Evolutionary conservation across 2,329 filamentous ascomycete species (phyloP), one percentile per base, ranked within the genome.

Genomic region (Septoria petroselini): DNA sequence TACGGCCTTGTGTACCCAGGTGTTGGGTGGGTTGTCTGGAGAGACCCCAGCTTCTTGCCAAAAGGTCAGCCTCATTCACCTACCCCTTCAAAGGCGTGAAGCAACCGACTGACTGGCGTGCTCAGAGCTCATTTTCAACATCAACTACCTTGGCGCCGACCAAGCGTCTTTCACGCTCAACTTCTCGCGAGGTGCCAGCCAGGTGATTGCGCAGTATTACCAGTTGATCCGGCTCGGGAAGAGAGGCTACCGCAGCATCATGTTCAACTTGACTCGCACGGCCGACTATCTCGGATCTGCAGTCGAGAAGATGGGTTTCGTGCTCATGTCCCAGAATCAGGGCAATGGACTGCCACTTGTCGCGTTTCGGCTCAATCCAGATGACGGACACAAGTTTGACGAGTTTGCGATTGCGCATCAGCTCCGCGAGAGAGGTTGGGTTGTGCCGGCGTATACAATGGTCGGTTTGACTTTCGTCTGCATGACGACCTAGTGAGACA

Each of bases 181-280:
- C 77, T 97, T 97, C 76, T 94, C 88, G 66, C 95, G 95, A 70
- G 91, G 91, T 50, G 91, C 91, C 9, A 89, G 86, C 4, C 91
- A 96, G 67, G 88, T 96, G 65, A 95, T 97, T 55, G 91, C 88
- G 21, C 91, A 97, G 72, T 97, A 96, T 75, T 96, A 97, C 75
- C 91, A 96, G 73, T 80, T 97, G 66, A 95, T 96, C 68, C 88
- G 91, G 23, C 83, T 97, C 3, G 91, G 91, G 54, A 95, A 94
- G 79, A 84, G 85, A 57, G 91, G 91, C 41, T 97, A 95, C 77
- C 83, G 86, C 48, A 79, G 85, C 63, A 95, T 97, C 75, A 96
- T 96, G 91, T 79, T 83, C 64, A 97, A 97, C 74, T 77, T 97
- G 54, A 96, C 89, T 18, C 82, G 86, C 45, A 95, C 86, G 0